These are phyloP conservation scores for Entomortierella lignicola DNA, from an alignment of 192 early-diverging fungal genomes.

Conservation along the genomic window DNA sequence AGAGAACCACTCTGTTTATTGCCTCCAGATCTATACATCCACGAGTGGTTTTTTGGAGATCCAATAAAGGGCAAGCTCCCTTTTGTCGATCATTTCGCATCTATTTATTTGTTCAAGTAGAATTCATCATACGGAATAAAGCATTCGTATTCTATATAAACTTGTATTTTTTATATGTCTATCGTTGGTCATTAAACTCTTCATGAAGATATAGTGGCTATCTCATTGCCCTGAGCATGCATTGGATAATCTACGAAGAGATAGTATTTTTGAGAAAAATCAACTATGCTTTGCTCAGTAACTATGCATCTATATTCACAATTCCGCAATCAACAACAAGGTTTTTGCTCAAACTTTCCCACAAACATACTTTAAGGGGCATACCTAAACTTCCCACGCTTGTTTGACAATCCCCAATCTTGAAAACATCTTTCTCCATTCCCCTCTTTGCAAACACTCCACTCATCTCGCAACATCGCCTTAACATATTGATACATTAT, in stretches of 20 bases:
- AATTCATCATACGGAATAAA: no score
- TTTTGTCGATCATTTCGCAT: neutral
- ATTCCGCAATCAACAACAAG: no score
- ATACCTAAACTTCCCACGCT: conserved; percentile 1
- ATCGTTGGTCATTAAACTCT: neutral
- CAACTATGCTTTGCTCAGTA: no score
- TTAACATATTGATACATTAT: neutral
- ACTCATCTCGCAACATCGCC: conserved; percentile 1
- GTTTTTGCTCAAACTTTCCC: neutral
- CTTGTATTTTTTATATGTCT: neutral
- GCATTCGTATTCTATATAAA: no score
- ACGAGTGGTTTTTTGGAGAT: neutral
- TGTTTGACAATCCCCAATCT: neutral
- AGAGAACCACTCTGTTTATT: no score
- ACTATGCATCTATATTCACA: no score
- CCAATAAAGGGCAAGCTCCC: no score
- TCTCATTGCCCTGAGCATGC: no score
- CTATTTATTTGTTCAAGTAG: no score
- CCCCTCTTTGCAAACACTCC: conserved; percentile 2
- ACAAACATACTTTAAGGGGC: neutral
- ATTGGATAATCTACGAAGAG: no score
- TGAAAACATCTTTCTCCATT: neutral
- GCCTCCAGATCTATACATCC: neutral
- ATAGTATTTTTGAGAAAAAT: no score
- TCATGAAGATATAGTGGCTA: no score